Base-by-base conservation (phyloP, 768 basidiomycete genomes). In the Mycena belliarum region DNA sequence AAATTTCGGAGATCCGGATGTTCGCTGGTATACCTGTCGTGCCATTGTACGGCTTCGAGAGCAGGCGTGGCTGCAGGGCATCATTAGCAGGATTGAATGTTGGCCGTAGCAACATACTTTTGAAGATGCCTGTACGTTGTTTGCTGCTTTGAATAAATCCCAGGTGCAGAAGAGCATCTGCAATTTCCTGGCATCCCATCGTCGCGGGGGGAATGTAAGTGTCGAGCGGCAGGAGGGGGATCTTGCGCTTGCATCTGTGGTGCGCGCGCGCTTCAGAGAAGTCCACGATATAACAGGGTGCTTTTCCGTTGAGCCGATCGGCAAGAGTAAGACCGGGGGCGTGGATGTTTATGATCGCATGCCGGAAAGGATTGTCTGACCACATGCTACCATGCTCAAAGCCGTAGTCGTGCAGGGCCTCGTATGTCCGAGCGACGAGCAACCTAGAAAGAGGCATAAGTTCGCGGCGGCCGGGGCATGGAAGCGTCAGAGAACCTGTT, bases 211-310 rank as follows among this genome's bases (percentile, higher is more conserved):
- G 7, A 11, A 15, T 20, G 10, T 35, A 26, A 14, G 26, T 26
- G 23, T 43, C 55, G 8, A 50, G 9, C 8, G 55, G 55, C 2
- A 57, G 28, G 28, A 50, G 16, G 9, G 59, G 51, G 4, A 60
- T 32, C 12, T 20, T 55, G n/a, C 52, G 52, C 4, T 20, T 21
- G 26, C 57, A 59, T 21, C 24, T 7, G 24, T 59, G 57, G 24
- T 18, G n/a, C 4, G 37, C 24, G 8, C 24, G 16, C 5, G 57
- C 50, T 24, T 53, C 37, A 16, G 44, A 16, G 35, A 59, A 59
- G 24, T 28, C 57, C n/a, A 52, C 57, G 28, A 59, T 41, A n/a
- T 46, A 59, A 49, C 57, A 59, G 10, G 40, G 50, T 6, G 57
- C 44, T 46, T 41, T 41, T 2, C 50, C 57, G 16, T 25, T 32